Conservation (phyloP, 345 rosid species). For the Nasturtium officinale region DNA sequence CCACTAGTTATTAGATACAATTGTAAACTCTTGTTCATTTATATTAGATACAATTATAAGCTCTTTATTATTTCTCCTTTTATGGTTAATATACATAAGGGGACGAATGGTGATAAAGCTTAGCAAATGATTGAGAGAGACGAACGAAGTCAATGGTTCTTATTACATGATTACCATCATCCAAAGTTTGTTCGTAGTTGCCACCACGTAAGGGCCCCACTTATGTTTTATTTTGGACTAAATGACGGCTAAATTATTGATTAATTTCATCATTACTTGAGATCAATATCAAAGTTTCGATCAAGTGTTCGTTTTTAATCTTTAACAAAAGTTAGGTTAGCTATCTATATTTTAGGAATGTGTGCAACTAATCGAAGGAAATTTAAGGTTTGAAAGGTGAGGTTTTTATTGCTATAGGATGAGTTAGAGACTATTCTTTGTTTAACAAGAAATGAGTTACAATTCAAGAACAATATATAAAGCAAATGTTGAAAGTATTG, state of each 20-base stretch:
- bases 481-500: background rate
- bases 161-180: constrained; percentile 27
- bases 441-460: background rate
- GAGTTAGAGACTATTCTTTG: background rate
- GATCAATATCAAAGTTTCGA: no score
- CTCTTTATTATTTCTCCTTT: background rate
- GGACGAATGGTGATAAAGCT: background rate
- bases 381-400: background rate
- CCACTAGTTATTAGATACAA: background rate
- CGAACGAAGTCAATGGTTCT: constrained; percentile 34
- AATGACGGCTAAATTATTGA: background rate
- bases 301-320: no score
- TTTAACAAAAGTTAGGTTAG: background rate
- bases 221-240: constrained; percentile 9
- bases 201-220: constrained; percentile 29
- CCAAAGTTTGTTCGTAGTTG: constrained; percentile 26
- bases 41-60: background rate
- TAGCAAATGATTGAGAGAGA: constrained; percentile 24
- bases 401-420: background rate
- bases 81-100: background rate
- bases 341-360: background rate
- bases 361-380: background rate
- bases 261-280: background rate
- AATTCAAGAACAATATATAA: background rate
- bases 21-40: background rate